Base-by-base conservation (phyloP, 148 eudicot genomes). In the Silene conica region DNA sequence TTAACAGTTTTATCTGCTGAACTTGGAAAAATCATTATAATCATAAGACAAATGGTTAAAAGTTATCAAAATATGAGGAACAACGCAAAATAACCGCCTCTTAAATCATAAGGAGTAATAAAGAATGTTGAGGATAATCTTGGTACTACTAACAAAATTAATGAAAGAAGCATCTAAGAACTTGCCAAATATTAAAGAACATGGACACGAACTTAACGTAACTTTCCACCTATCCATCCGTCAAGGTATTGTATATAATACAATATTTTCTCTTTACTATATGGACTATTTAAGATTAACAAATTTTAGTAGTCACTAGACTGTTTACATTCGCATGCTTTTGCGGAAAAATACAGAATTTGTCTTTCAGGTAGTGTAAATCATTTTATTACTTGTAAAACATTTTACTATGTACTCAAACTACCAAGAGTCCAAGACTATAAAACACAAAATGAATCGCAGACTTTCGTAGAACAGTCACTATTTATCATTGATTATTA, bases 1-100 rank as follows among this genome's bases (percentile, higher is more conserved):
- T 96, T 92, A 55, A 92, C 91, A 64, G 99, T 96, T 77, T 83
- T 83, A 74, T 96, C 99, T 3, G 96, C 94, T 71, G 97, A 96
- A 79, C 99, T 97, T 96, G 92, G 65, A 86, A 54, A 8, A 31
- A 41, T 67, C 52, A 13, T 52, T 8, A 71, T 18, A 41, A 72
- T 55, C 56, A 71, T 67, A n/a, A 12, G 64, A 69, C 48, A 71
- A 1, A 68, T 77, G 56, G 70, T 15, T 41, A 54, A 70, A 11
- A 45, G 41, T 76, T 41, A 78, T 57, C 41, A 63, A n/a, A 64
- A 62, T 22, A 25, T 25, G 23, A 31, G 60, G 28, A 63, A 55
- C 43, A 31, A 1, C n/a, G 8, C 41, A 67, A 25, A 7, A 38
- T 7, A n/a, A 67, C 15, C 2, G 54, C 21, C 19, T 19, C 3